Conservation (phyloP, 805 yeast species). For the Candida xiaguanensis region DNA sequence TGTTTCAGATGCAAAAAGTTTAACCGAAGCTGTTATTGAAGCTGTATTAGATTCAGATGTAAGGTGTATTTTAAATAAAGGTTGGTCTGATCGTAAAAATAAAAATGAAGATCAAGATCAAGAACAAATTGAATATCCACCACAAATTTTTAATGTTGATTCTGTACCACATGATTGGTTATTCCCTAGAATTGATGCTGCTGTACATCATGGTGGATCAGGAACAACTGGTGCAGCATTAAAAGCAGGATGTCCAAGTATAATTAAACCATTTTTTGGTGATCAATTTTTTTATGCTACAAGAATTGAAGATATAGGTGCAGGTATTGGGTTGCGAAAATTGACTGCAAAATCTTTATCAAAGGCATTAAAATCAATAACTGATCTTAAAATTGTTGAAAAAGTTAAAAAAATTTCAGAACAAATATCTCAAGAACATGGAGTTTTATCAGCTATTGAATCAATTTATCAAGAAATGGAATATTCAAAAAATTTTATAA, state of each 20-base stretch:
- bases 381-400: constrained; percentile 59
- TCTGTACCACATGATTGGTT: constrained; percentile 92
- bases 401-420: constrained; percentile 64
- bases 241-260: constrained; percentile 82
- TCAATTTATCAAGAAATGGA: constrained; percentile 76
- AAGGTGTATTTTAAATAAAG: constrained; percentile 82
- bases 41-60: constrained; percentile 82
- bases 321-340: constrained; percentile 68
- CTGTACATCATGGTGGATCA: constrained; percentile 96
- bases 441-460: constrained; percentile 73
- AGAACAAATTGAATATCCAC: constrained; percentile 52
- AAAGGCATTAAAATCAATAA: constrained; percentile 65
- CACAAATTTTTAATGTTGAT: constrained; percentile 65
- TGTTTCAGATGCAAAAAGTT: constrained; percentile 72
- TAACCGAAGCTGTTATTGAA: constrained; percentile 73
- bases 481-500: constrained; percentile 61
- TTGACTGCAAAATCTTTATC: constrained; percentile 61
- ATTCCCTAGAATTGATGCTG: constrained; percentile 84
- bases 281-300: constrained; percentile 92
- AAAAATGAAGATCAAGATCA: constrained; percentile 25
- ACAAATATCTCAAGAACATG: constrained; percentile 68
- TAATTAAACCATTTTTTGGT: constrained; percentile 92
- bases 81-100: constrained; percentile 82
- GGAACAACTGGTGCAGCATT: constrained; percentile 95
- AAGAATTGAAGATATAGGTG: constrained; percentile 85